Conservation (phyloP, 1,139 yeast genomes). For the Nadsonia starkeyi-henricii region DNA sequence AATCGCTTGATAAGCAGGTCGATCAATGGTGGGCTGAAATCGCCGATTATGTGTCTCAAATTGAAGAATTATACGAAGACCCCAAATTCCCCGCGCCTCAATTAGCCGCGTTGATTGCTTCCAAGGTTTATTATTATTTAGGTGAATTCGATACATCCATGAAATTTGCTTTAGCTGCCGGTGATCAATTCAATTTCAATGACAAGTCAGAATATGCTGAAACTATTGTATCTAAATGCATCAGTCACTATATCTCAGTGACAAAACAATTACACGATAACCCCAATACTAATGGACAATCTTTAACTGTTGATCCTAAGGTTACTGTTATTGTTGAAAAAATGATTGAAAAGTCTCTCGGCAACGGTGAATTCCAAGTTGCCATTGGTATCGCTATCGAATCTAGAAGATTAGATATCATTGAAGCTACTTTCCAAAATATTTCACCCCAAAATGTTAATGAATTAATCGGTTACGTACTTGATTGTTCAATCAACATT, state of each 20-base stretch:
- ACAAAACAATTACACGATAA: conserved; percentile 44
- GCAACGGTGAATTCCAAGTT: conserved; percentile 55
- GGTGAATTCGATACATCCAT: conserved; percentile 92
- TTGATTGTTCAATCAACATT: conserved; percentile 57
- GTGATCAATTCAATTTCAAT: conserved; percentile 56
- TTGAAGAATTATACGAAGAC: conserved; percentile 88
- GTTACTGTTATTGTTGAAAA: conserved; percentile 62
- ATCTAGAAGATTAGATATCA: conserved; percentile 72
- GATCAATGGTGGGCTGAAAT: conserved; percentile 97
- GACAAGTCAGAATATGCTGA: conserved; percentile 73
- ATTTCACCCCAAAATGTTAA: conserved; percentile 31
- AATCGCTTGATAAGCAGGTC: conserved; percentile 66
- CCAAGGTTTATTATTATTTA: conserved; percentile 87
- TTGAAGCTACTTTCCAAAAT: conserved; percentile 43
- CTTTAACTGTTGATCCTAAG: conserved; percentile 40
- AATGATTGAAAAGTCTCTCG: conserved; percentile 73
- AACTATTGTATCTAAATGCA: conserved; percentile 86
- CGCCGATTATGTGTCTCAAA: conserved; percentile 72
- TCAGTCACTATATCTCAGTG: conserved; percentile 60
- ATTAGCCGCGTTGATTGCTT: conserved; percentile 83
- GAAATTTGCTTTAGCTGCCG: conserved; percentile 76
- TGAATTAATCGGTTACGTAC: conserved; percentile 54
- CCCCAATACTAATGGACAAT: conserved; percentile 11
- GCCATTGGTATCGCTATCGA: conserved; percentile 90
- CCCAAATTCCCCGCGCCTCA: conserved; percentile 56